Evolutionary conservation across 768 basidiomycete genomes (phyloP).

Genomic region (Scleroderma bovista): DNA sequence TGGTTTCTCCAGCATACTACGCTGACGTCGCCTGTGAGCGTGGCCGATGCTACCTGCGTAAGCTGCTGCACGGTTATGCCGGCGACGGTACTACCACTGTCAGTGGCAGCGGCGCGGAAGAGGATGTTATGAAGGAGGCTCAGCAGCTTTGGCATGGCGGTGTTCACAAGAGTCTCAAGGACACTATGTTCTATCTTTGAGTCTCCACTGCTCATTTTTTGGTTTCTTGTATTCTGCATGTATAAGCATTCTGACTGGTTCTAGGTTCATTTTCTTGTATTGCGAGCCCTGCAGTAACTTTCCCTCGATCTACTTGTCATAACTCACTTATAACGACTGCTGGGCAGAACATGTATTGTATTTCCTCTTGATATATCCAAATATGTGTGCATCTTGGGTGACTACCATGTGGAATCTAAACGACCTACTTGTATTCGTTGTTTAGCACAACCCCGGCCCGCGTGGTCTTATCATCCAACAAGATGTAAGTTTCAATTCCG

Average conservation of each 20-base stretch:
- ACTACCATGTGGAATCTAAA: neutral
- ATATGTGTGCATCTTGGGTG: neutral
- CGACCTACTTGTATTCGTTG: slow-evolving; percentile 24
- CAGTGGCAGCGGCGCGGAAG: slow-evolving; percentile 38
- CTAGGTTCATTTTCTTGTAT: too few relatives aligned
- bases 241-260: too few relatives aligned
- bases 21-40: slow-evolving; percentile 50
- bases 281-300: too few relatives aligned
- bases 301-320: too few relatives aligned
- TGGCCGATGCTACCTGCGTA: slow-evolving; percentile 47
- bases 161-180: slow-evolving; percentile 48
- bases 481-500: slow-evolving; percentile 58
- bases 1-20: slow-evolving; percentile 35
- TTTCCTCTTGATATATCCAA: neutral
- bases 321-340: neutral
- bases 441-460: slow-evolving; percentile 51
- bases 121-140: slow-evolving; percentile 52
- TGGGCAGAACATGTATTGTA: too few relatives aligned
- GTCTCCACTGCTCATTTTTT: neutral
- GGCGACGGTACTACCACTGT: slow-evolving; percentile 25
- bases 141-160: slow-evolving; percentile 49
- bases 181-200: slow-evolving; percentile 78
- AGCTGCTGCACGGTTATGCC: slow-evolving; percentile 37
- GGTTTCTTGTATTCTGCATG: too few relatives aligned
- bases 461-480: slow-evolving; percentile 54